Base-by-base conservation (phyloP, 2,329 filamentous ascomycete species). In the Paraphaeosphaeria sporulosa region DNA sequence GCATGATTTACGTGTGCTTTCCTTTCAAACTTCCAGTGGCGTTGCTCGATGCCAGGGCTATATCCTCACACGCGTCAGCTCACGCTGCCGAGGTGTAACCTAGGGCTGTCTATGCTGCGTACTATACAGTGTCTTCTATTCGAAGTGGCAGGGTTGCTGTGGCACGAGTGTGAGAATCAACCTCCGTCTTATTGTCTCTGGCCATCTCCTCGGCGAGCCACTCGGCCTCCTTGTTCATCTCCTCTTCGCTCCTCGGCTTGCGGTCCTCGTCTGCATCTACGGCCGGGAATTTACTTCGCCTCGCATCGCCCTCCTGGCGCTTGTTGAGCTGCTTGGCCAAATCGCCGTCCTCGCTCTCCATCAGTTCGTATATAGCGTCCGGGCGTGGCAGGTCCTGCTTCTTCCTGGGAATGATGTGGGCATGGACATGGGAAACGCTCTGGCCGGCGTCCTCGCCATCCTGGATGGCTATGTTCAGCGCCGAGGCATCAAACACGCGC, bases 381-480 rank as follows among this genome's bases (percentile, higher is more conserved):
- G 83, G 86, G 51, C 86, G 83, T 12, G 86, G 83, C 42, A 88
- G 72, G 78, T 90, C 87, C 9, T 80, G 85, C 59, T 80, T 82
- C 60, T 82, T 82, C 38, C 94, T 83, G 21, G 94, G 94, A 56
- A 97, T 94, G 51, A 97, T 86, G 80, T 99, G 95, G 27, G 93
- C 91, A 80, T 99, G 95, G 15, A 97, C 88, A 80, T 99, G 95
- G 9, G 92, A 85, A 47, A 99, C 94, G 59, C 93, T 97, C 85
- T 99, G 95, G 0, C 95, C 95, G 0, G 95, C 93, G 61, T 93
- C 92, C 34, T 84, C 82, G 21, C 95, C 95, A 77, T 99, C 95
- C 77, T 99, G 95, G n/a, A 99, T 86, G 0, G 94, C 94, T 52
- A 99, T 89, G 74, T 97, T 98, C 80, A 98, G 90, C 61, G 92